Conservation (phyloP, 768 basidiomycete species). For the Leccinum rimulosum region DNA sequence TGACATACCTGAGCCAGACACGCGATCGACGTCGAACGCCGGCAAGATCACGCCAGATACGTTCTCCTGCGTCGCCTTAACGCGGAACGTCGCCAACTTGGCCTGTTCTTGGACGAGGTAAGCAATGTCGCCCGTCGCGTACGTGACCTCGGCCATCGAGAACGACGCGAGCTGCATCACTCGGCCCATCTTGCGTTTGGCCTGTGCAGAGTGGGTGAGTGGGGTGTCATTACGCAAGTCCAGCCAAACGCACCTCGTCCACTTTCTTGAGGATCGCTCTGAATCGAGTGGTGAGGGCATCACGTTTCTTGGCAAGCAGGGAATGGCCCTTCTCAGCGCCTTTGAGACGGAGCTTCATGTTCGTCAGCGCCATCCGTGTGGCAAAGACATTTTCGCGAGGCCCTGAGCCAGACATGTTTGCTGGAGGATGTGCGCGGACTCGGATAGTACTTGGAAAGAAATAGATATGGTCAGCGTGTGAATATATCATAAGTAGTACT, state of each 20-base stretch:
- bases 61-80: conserved; percentile 95
- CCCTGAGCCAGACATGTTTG: conserved; percentile 83
- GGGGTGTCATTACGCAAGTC: neutral
- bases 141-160: conserved; percentile 98
- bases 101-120: conserved; percentile 98
- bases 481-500: too few species aligned
- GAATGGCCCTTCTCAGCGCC: conserved; percentile 95
- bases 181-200: conserved; percentile 97
- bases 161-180: conserved; percentile 99
- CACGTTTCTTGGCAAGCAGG: conserved; percentile 94
- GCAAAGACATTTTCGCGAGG: conserved; percentile 93
- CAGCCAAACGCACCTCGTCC: conserved; percentile 82
- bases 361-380: conserved; percentile 95
- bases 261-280: conserved; percentile 92
- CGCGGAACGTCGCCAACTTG: conserved; percentile 85
- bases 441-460: too few species aligned
- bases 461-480: too few species aligned
- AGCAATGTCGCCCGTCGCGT: conserved; percentile 94
- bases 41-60: conserved; percentile 96
- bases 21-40: conserved; percentile 89
- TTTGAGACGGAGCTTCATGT: conserved; percentile 87
- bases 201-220: conserved; percentile 44
- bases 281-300: conserved; percentile 94
- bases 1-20: conserved; percentile 70
- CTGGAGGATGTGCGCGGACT: too few species aligned